Base-by-base conservation (phyloP, 306 rosid species). In the Hippophae gyantsensis region DNA sequence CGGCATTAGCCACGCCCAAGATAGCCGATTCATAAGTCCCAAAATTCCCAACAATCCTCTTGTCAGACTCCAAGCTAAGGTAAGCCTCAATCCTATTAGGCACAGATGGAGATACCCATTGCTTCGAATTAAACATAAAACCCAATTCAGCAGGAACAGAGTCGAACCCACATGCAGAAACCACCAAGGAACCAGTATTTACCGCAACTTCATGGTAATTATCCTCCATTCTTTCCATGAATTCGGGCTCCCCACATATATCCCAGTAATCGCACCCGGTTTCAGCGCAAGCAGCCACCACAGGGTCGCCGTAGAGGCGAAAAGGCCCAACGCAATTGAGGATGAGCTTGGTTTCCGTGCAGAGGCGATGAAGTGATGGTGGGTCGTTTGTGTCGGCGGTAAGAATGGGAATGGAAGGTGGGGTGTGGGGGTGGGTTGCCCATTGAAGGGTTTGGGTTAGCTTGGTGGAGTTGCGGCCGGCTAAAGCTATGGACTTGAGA, bases 291-390 rank as follows among this genome's bases (percentile, higher is more conserved):
- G 97, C 94, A 3, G 86, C 78, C 10, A 81, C 90, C 11, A 90
- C 90, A 1, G 90, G 72, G 43, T 76, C 89, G 52, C 97, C 97
- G 63, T 84, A 78, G 69, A 67, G 89, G 61, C 95, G 95, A 63
- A 81, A 90, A 43, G 97, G 97, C 0, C 97, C 97, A 8, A 87
- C 97, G 63, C 97, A 90, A 73, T 81, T 90, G 84, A 90, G 90
- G 48, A 90, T 58, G 62, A 90, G 82, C 57, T 72, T 81, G 47
- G 97, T 76, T n/a, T 63, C 75, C 61, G 40, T 10, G 70, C 95
- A 85, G 69, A 90, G 80, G 27, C 68, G 40, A 69, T 38, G 86
- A 65, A 90, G 86, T 60, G 98, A 85, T 0, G 64, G 23, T 0
- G 80, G 68, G 59, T 83, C 86, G 67, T 85, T 8, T 27, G 83